Evolutionary conservation across 345 rosid species (phyloP), one percentile per base, ranked within the genome.

Genomic region (Lepidium didymum): DNA sequence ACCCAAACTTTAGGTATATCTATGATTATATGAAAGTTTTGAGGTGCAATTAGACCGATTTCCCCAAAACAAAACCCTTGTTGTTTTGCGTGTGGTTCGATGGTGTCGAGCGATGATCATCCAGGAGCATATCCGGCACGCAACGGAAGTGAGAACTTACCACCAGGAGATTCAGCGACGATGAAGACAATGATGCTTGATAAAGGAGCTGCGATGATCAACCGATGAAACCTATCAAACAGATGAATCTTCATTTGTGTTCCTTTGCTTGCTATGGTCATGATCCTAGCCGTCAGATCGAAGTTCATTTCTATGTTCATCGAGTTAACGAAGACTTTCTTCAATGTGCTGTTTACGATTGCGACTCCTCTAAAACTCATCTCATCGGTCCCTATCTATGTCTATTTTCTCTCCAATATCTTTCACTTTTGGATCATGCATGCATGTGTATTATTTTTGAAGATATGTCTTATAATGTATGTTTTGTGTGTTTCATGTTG

Each of bases 261-360:
- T 83, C 85, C 12, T 86, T 86, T 15, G 92, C 90, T 2, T 45
- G 77, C 12, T 83, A 89, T 14, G 79, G 83, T 77, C 92, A 89
- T 46, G 96, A 89, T 68, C 84, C 84, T 81, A 23, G 80, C 62
- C 85, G 90, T 19, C 92, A 89, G 76, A 89, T 89, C 42, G 85
- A 86, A 74, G 86, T 78, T 37, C 84, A 86, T 72, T 87, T 84
- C 78, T 86, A 63, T 58, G 72, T 81, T 25, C 42, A 80, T 31
- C 69, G 91, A 41, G 50, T 86, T 67, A 83, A 85, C 68, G 84
- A 85, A 75, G 92, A 85, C 81, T 85, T 89, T 69, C 86, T 86
- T 55, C 90, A 86, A 66, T 85, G 87, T 44, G 96, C 90, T 5
- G 86, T 89, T 67, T 86, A 85, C 36, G 88, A 85, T 72, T 15